These are phyloP conservation scores for Oxyria digyna DNA, from an alignment of 148 eudicot genomes.

Conservation along the genomic window DNA sequence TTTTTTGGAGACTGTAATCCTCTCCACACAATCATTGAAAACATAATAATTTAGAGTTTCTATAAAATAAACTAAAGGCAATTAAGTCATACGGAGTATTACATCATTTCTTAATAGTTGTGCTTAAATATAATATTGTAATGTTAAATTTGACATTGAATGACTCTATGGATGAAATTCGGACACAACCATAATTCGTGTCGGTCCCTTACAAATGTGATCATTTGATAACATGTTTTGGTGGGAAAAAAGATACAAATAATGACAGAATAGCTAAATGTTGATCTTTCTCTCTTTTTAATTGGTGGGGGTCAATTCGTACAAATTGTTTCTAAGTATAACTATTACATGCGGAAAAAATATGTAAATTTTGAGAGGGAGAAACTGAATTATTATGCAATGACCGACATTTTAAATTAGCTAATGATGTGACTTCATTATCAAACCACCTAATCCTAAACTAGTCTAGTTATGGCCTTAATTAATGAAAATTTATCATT, in stretches of 20 bases:
- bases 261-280: not conserved
- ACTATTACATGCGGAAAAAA: not conserved
- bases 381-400: not conserved
- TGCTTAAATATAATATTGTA: no score
- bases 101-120: no score
- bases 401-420: not conserved
- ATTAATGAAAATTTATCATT: not conserved
- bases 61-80: no score
- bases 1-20: no score
- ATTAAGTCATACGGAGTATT: no score
- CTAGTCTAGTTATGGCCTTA: not conserved
- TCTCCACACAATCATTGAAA: no score
- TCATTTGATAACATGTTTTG: not conserved
- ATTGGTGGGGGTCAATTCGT: not conserved
- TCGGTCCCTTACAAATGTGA: no score
- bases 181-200: no score
- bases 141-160: no score
- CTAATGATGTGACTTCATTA: not conserved
- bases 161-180: no score
- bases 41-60: no score
- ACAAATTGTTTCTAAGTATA: not conserved
- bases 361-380: not conserved
- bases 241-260: not conserved
- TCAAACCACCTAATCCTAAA: not conserved
- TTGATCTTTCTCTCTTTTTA: not conserved